Percentiles rank a stretch among this genome's conserved stretches.
phyloP scores from a whole-genome alignment of 192 early-diverging fungal species.

The Thoreauomyces humboldtii region DNA sequence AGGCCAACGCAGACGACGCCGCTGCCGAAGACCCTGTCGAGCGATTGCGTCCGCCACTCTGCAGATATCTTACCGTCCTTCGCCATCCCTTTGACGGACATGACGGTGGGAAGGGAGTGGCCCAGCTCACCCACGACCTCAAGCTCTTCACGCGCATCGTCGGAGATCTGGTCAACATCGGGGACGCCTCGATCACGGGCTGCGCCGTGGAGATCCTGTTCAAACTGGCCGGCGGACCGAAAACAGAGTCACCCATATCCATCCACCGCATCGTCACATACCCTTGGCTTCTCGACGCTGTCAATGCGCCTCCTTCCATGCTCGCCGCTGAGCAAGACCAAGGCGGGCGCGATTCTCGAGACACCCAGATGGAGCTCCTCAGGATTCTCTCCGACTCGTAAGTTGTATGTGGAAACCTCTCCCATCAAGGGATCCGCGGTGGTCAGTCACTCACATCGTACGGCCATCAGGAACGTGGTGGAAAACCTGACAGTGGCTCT shows the following conservation, averaged over 20 bases:
- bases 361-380: slow-evolving; percentile 11
- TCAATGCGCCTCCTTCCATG: background rate
- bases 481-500: slow-evolving; percentile 4
- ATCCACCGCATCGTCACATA: slow-evolving; percentile 11
- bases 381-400: slow-evolving; percentile 11
- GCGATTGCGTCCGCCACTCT: background rate
- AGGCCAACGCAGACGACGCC: background rate
- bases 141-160: background rate
- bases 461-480: background rate
- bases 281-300: slow-evolving; percentile 15
- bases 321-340: background rate
- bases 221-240: slow-evolving; percentile 15
- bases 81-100: background rate
- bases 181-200: background rate
- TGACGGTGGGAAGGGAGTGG: slow-evolving; percentile 9
- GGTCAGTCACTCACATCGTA: no score
- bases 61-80: slow-evolving; percentile 9
- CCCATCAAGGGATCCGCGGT: no score
- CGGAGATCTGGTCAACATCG: slow-evolving; percentile 3
- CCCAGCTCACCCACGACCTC: slow-evolving; percentile 10
- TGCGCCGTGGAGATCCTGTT: slow-evolving; percentile 8
- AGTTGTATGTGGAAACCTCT: background rate
- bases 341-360: background rate
- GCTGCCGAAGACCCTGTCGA: background rate
- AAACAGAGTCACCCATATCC: slow-evolving; percentile 9